Conservation (phyloP, 106 monocot species). For the Allium cepa region DNA sequence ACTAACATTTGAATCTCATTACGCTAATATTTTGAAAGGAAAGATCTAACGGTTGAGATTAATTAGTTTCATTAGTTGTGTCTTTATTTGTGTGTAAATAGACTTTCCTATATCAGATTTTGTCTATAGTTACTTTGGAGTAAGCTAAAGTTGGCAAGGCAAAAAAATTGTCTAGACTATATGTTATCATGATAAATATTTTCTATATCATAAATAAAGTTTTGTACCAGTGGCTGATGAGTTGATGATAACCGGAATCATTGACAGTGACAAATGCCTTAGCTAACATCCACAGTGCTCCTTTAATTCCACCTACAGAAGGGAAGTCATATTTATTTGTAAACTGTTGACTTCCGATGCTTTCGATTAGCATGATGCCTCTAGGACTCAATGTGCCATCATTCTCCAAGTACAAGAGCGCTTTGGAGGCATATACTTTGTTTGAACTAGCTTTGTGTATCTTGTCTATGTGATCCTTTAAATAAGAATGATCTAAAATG, state of each 20-base stretch:
- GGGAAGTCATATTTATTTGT: slow-evolving; percentile 22
- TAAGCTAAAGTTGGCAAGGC: no score
- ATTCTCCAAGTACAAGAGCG: slow-evolving; percentile 40
- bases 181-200: no score
- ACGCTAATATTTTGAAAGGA: no score
- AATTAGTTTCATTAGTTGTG: no score
- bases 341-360: not conserved
- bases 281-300: slow-evolving; percentile 47
- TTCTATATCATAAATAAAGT: no score
- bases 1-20: no score
- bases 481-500: slow-evolving; percentile 46
- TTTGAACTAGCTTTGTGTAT: slow-evolving; percentile 5
- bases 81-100: no score
- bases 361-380: slow-evolving; percentile 52
- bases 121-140: no score
- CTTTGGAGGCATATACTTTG: slow-evolving; percentile 62
- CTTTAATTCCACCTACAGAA: slow-evolving; percentile 25
- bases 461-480: slow-evolving; percentile 4
- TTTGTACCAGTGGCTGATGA: slow-evolving; percentile 52
- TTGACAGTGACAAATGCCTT: slow-evolving; percentile 49
- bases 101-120: no score
- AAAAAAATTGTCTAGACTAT: no score
- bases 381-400: slow-evolving; percentile 49
- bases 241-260: slow-evolving; percentile 60
- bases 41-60: no score